These are phyloP conservation scores for Kitagawia praeruptora DNA, from an alignment of 129 eudicot genomes.

Conservation along the genomic window DNA sequence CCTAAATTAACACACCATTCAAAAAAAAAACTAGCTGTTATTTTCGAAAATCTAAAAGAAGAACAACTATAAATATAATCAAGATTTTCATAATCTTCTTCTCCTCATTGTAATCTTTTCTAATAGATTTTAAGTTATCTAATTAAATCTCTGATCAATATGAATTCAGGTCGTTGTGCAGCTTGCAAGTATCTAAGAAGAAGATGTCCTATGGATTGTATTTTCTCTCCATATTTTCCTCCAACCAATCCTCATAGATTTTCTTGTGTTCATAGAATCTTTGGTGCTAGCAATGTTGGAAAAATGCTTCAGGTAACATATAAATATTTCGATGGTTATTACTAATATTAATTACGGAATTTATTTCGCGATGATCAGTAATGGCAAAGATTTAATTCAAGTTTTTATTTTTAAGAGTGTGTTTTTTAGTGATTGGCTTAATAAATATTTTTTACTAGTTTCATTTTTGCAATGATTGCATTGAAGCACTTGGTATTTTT, in stretches of 20 bases:
- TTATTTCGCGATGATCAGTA: not conserved
- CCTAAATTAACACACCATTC: not conserved
- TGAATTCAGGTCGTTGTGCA: constrained; percentile 32
- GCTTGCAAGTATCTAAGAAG: constrained; percentile 45
- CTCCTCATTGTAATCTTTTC: not conserved
- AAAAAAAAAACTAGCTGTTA: not conserved
- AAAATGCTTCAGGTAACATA: constrained; percentile 36
- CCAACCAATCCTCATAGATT: constrained; percentile 31
- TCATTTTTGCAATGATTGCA: not conserved
- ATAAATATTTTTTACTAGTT: not conserved
- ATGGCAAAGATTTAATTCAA: not conserved
- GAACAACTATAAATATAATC: not conserved
- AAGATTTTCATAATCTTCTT: constrained; percentile 3
- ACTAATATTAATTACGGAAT: not conserved
- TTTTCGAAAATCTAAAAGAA: not conserved
- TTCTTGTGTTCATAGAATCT: constrained; percentile 34
- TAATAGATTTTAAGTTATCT: not conserved
- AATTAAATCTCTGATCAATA: not conserved
- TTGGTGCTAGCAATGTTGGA: constrained; percentile 36
- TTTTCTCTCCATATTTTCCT: constrained; percentile 37
- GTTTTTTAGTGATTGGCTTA: not conserved
- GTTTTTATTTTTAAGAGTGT: too few relatives aligned
- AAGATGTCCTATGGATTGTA: constrained; percentile 34
- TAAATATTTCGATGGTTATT: not conserved
- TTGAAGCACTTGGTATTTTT: too few relatives aligned